Percentiles rank a stretch among this genome's conserved stretches.
These are phyloP conservation scores for Wickerhamiella lipophila DNA, from an alignment of 805 yeast species.

Conservation along the genomic window DNA sequence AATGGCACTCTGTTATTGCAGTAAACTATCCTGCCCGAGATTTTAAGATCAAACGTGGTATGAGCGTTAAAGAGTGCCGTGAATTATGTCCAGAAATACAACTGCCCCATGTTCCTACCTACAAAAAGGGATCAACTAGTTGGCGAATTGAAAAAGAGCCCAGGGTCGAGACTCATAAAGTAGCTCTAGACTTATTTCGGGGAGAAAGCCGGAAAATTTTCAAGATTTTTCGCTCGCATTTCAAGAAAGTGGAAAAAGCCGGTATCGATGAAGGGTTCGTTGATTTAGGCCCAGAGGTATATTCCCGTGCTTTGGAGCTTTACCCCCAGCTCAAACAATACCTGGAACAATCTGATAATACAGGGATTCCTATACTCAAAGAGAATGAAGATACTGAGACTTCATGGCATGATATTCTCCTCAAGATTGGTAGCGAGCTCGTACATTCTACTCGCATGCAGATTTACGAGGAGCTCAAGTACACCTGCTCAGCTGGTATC, in stretches of 20 bases:
- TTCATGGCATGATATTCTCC: conserved; percentile 70
- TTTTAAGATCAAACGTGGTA: conserved; percentile 72
- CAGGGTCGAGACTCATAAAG: conserved; percentile 51
- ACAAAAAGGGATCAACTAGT: conserved; percentile 66
- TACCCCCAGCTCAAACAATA: conserved; percentile 40
- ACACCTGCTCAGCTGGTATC: conserved; percentile 84
- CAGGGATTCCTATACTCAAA: conserved; percentile 16
- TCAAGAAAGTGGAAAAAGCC: conserved; percentile 75
- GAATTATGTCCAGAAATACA: conserved; percentile 64
- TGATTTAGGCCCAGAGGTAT: conserved; percentile 63
- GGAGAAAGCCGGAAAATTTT: conserved; percentile 73
- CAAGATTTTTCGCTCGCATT: conserved; percentile 45
- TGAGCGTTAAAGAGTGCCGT: conserved; percentile 51
- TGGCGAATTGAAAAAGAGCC: conserved; percentile 60
- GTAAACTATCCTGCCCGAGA: conserved; percentile 70
- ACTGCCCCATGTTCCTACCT: conserved; percentile 87
- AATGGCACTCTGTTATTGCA: conserved; percentile 84
- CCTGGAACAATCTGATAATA: conserved; percentile 2
- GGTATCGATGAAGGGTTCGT: conserved; percentile 89
- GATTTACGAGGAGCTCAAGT: conserved; percentile 47
- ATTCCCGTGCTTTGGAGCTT: conserved; percentile 30
- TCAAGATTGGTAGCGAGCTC: conserved; percentile 52
- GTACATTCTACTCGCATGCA: conserved; percentile 41
- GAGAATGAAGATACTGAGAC: conserved; percentile 9
- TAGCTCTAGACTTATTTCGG: conserved; percentile 81